phyloP scores from a whole-genome alignment of 108 stramenopile species.

The Discostella pseudostelligera region DNA sequence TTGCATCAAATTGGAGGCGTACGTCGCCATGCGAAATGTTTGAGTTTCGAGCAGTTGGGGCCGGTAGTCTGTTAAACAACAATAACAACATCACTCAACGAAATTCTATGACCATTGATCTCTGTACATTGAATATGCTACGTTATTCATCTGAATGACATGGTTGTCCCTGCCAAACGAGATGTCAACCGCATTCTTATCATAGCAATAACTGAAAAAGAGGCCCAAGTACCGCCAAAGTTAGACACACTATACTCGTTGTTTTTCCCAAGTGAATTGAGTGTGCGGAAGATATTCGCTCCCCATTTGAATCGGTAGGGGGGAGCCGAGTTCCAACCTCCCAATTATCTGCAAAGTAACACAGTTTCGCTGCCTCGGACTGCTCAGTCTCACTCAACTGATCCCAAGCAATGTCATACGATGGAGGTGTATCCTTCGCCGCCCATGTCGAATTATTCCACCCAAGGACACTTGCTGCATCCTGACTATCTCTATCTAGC shows the following conservation, averaged over 20 bases:
- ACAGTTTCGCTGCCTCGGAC: constrained; percentile 21
- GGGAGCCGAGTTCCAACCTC: neutral
- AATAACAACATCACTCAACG: too few species aligned
- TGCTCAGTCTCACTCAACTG: constrained; percentile 20
- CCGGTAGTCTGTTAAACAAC: too few species aligned
- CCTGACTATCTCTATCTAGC: constrained; percentile 25
- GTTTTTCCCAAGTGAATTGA: neutral
- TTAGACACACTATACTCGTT: neutral
- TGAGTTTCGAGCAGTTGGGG: too few species aligned
- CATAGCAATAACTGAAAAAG: neutral
- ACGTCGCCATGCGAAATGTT: too few species aligned
- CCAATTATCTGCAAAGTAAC: constrained; percentile 38
- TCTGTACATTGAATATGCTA: too few species aligned
- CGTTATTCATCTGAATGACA: too few species aligned
- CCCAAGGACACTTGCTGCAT: constrained; percentile 32
- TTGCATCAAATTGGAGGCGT: too few species aligned
- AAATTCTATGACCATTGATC: too few species aligned
- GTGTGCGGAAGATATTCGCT: too few species aligned
- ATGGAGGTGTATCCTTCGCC: constrained; percentile 4
- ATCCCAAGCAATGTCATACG: constrained; percentile 29
- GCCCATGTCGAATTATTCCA: constrained; percentile 35
- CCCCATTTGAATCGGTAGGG: neutral
- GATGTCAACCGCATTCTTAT: neutral
- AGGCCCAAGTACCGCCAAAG: neutral
- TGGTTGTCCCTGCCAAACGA: too few species aligned